phyloP scores from a whole-genome alignment of 1,284 basidiomycete species.

The Pterulicium gracile region DNA sequence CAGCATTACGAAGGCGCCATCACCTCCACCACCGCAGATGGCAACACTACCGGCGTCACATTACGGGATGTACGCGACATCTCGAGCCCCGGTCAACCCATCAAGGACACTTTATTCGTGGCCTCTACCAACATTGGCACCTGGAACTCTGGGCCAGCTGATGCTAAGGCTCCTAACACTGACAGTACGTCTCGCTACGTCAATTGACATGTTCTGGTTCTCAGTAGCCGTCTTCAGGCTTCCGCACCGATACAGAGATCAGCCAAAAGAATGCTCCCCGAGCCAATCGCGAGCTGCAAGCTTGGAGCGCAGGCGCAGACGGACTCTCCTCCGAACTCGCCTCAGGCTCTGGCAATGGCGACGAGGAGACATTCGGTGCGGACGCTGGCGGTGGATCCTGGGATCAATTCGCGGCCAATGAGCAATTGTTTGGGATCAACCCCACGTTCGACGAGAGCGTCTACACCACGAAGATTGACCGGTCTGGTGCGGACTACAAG shows the following conservation, averaged over 20 bases:
- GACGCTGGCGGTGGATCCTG: constrained; percentile 45
- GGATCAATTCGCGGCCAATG: constrained; percentile 97
- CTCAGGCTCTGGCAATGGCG: constrained; percentile 23
- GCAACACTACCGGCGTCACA: constrained; percentile 58
- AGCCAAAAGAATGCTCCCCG: constrained; percentile 40
- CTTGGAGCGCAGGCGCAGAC: constrained; percentile 50
- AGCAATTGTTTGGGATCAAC: constrained; percentile 86
- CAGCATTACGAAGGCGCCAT: constrained; percentile 65
- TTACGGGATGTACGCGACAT: constrained; percentile 69
- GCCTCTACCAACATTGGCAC: constrained; percentile 58
- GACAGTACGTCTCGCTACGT: constrained; percentile 36
- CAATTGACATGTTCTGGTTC: constrained; percentile 5
- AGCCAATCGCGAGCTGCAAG: constrained; percentile 75
- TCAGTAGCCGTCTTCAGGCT: constrained; percentile 40
- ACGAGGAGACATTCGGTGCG: constrained; percentile 62
- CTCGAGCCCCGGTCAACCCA: constrained; percentile 45
- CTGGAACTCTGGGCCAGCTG: constrained; percentile 66
- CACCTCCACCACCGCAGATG: constrained; percentile 46
- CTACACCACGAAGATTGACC: constrained; percentile 94
- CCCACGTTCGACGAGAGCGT: constrained; percentile 89
- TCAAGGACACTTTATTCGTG: constrained; percentile 60
- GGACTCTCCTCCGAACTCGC: constrained; percentile 13
- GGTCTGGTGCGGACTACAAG: constrained; percentile 76
- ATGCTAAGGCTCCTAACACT: constrained; percentile 54
- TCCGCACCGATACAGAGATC: constrained; percentile 87